phyloP scores from a whole-genome alignment of 2,329 filamentous ascomycete species.

The Penicillium sp. region DNA sequence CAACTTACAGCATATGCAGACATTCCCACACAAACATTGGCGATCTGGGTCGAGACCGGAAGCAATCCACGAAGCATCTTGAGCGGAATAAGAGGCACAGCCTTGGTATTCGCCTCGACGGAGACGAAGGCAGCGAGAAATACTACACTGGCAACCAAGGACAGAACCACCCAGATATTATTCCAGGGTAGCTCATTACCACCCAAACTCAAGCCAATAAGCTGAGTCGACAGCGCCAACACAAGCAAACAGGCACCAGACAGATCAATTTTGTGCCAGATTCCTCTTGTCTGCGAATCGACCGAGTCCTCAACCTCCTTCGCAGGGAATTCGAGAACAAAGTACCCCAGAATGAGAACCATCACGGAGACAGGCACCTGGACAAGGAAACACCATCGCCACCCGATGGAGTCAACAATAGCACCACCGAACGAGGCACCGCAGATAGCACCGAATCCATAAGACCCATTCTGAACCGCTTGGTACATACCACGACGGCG shows the following conservation, averaged over 20 bases:
- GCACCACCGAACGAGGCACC: slow-evolving; percentile 51
- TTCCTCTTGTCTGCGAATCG: slow-evolving; percentile 11
- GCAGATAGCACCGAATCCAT: slow-evolving; percentile 66
- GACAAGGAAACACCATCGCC: slow-evolving; percentile 60
- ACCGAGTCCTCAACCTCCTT: background rate
- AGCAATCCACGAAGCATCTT: slow-evolving; percentile 60
- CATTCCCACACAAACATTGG: slow-evolving; percentile 65
- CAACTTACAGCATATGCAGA: slow-evolving; percentile 64
- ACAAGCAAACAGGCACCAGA: slow-evolving; percentile 62
- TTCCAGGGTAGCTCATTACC: slow-evolving; percentile 53
- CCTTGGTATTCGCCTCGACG: slow-evolving; percentile 47
- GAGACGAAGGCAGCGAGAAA: slow-evolving; percentile 43
- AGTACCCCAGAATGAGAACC: slow-evolving; percentile 58
- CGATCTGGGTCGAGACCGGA: slow-evolving; percentile 59
- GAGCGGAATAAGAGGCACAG: slow-evolving; percentile 51
- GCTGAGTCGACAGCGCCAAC: slow-evolving; percentile 61
- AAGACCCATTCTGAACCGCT: slow-evolving; percentile 63
- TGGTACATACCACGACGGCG: slow-evolving; percentile 75
- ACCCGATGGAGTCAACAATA: slow-evolving; percentile 50
- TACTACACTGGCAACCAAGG: slow-evolving; percentile 42
- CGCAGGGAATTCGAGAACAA: slow-evolving; percentile 57
- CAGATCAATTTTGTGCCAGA: slow-evolving; percentile 63
- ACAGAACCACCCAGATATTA: slow-evolving; percentile 45
- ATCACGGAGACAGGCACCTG: slow-evolving; percentile 64
- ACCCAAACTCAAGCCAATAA: slow-evolving; percentile 50